These are phyloP conservation scores for Aotearoamyces nothofagi DNA, from an alignment of 2,329 filamentous ascomycete genomes.

Conservation along the genomic window DNA sequence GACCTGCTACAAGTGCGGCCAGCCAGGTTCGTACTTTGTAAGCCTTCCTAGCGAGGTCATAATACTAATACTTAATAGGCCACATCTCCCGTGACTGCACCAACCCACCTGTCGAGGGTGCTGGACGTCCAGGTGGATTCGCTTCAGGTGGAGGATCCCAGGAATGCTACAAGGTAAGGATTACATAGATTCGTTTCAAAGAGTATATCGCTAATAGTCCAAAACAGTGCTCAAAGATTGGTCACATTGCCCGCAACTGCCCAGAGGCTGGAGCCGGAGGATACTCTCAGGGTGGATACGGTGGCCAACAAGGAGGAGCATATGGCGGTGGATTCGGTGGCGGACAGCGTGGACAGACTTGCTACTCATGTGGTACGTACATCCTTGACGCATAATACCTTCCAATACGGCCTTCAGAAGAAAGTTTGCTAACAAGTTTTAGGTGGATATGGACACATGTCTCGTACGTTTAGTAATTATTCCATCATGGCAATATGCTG, in stretches of 20 bases:
- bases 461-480: constrained; percentile 53
- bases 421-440: too few species aligned
- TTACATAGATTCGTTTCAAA: background rate
- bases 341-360: constrained; percentile 54
- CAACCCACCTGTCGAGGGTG: constrained; percentile 18
- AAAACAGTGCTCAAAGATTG: constrained; percentile 69
- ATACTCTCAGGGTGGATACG: constrained; percentile 29
- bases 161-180: constrained; percentile 73
- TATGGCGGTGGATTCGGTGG: constrained; percentile 34
- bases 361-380: constrained; percentile 95
- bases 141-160: constrained; percentile 26
- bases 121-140: constrained; percentile 14
- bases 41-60: too few species aligned
- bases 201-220: constrained; percentile 4
- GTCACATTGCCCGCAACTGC: constrained; percentile 93
- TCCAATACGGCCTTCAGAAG: too few species aligned
- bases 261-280: constrained; percentile 45
- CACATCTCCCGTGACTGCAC: constrained; percentile 73
- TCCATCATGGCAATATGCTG: too few species aligned
- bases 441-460: constrained; percentile 99
- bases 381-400: too few species aligned
- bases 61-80: too few species aligned
- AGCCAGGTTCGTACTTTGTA: too few species aligned
- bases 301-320: constrained; percentile 26
- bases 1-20: constrained; percentile 66